A percentile compares a stretch with the other conserved stretches of the same genome.
These are phyloP conservation scores for Thermothelomyces thermophilus DNA, from an alignment of 2,329 filamentous ascomycete genomes.

Conservation along the genomic window DNA sequence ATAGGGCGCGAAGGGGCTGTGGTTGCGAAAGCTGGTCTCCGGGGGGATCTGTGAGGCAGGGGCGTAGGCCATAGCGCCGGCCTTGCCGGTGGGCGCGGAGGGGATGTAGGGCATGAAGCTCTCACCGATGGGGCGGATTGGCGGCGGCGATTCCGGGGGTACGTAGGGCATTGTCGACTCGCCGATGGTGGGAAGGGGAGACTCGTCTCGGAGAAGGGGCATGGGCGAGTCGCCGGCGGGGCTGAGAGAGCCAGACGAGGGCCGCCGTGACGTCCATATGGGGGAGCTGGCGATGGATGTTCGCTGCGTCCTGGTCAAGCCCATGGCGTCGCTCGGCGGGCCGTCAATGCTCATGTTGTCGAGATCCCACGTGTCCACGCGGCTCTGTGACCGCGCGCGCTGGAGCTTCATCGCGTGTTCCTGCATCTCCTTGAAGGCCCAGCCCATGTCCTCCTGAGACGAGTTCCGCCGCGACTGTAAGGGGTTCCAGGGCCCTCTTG, in stretches of 20 bases:
- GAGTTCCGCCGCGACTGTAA: conserved; percentile 47
- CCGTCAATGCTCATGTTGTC: conserved; percentile 33
- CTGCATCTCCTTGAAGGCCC: conserved; percentile 77
- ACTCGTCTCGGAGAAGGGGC: conserved; percentile 29
- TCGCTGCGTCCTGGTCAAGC: conserved; percentile 28
- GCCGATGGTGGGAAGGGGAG: conserved; percentile 26
- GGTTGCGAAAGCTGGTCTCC: conserved; percentile 36
- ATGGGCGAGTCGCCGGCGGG: conserved; percentile 30
- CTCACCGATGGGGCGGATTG: conserved; percentile 28
- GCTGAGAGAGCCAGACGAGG: conserved; percentile 20
- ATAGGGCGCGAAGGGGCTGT: conserved; percentile 28
- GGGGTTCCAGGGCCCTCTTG: conserved; percentile 24
- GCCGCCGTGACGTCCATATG: conserved; percentile 22
- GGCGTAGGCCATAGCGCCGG: conserved; percentile 26
- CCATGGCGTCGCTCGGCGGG: conserved; percentile 32
- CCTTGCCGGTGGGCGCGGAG: conserved; percentile 25
- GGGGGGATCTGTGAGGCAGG: conserved; percentile 32
- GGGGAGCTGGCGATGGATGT: conserved; percentile 31
- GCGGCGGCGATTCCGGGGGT: conserved; percentile 22
- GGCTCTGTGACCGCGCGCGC: conserved; percentile 33
- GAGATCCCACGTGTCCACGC: conserved; percentile 31
- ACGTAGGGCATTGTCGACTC: conserved; percentile 27
- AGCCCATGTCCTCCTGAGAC: conserved; percentile 55
- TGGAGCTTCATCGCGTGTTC: conserved; percentile 54
- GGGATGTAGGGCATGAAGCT: conserved; percentile 30